Conservation (phyloP, 2,329 filamentous ascomycete species). For the Epichloe gansuensis region DNA sequence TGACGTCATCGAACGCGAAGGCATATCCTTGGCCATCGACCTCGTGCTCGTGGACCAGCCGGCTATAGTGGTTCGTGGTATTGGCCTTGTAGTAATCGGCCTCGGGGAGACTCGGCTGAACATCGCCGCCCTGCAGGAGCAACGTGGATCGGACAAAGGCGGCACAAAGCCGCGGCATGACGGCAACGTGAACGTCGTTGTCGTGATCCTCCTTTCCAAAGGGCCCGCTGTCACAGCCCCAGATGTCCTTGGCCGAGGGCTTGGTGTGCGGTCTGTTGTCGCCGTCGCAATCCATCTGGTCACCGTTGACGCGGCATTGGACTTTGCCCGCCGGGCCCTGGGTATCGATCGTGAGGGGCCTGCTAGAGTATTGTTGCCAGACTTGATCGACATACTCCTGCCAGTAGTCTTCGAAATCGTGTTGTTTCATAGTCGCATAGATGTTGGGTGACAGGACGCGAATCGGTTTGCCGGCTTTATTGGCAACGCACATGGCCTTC, state of each 20-base stretch:
- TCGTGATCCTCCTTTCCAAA: slow-evolving; percentile 27
- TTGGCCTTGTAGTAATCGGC: slow-evolving; percentile 32
- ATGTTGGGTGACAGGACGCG: slow-evolving; percentile 34
- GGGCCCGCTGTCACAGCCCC: slow-evolving; percentile 37
- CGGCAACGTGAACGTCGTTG: slow-evolving; percentile 27
- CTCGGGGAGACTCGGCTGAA: slow-evolving; percentile 28
- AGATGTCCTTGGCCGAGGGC: slow-evolving; percentile 34
- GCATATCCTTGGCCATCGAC: slow-evolving; percentile 49
- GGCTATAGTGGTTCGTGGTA: slow-evolving; percentile 43
- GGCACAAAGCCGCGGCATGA: slow-evolving; percentile 37
- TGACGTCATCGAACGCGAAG: slow-evolving; percentile 59
- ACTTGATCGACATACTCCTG: slow-evolving; percentile 32
- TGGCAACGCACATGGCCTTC: slow-evolving; percentile 31
- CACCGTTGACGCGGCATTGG: slow-evolving; percentile 24
- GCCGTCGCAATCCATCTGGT: slow-evolving; percentile 26
- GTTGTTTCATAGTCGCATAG: slow-evolving; percentile 23
- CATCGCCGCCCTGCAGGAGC: slow-evolving; percentile 31
- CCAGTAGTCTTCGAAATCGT: slow-evolving; percentile 31
- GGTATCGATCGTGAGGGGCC: slow-evolving; percentile 30
- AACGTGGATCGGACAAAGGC: slow-evolving; percentile 37
- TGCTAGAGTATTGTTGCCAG: slow-evolving; percentile 28
- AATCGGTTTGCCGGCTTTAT: slow-evolving; percentile 23
- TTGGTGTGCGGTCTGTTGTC: slow-evolving; percentile 32
- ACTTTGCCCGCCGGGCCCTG: slow-evolving; percentile 28
- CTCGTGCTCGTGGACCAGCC: slow-evolving; percentile 48